phyloP scores from a whole-genome alignment of 495 filamentous ascomycete species.

The Tetracladium marchalianum region DNA sequence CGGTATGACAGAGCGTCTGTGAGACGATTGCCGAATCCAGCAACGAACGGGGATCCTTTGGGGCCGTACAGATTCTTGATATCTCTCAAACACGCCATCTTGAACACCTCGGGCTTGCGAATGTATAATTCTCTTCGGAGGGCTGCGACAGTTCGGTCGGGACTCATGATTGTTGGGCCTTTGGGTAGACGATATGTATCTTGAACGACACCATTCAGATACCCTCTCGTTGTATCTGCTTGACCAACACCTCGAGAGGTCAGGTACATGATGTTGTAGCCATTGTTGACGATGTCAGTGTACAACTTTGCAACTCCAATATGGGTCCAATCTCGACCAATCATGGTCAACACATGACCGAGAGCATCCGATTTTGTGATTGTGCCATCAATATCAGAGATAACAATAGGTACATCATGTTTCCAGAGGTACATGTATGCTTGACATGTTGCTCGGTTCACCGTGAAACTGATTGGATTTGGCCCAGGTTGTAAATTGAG shows the following conservation, averaged over 20 bases:
- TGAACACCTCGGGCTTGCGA: conserved; percentile 96
- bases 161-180: conserved; percentile 89
- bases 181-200: conserved; percentile 78
- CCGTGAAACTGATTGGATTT: conserved; percentile 91
- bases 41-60: conserved; percentile 79
- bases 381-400: conserved; percentile 97
- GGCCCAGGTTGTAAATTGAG: conserved; percentile 72
- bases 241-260: conserved; percentile 91
- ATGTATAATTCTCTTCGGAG: conserved; percentile 89
- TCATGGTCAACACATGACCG: conserved; percentile 96
- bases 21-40: conserved; percentile 92
- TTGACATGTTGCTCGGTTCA: conserved; percentile 85
- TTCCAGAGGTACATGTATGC: conserved; percentile 92
- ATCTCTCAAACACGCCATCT: conserved; percentile 95
- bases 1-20: conserved; percentile 96
- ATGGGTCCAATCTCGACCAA: conserved; percentile 97
- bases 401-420: conserved; percentile 82
- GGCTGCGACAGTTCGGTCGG: conserved; percentile 93
- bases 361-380: conserved; percentile 98
- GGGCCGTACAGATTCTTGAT: conserved; percentile 81
- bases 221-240: conserved; percentile 82
- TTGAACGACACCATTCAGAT: conserved; percentile 82
- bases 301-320: conserved; percentile 94
- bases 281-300: conserved; percentile 88
- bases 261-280: conserved; percentile 97